A percentile compares a stretch with the other conserved stretches of the same genome.
Conservation (phyloP, 73 alveolate species). For the Breviolum minutum region DNA sequence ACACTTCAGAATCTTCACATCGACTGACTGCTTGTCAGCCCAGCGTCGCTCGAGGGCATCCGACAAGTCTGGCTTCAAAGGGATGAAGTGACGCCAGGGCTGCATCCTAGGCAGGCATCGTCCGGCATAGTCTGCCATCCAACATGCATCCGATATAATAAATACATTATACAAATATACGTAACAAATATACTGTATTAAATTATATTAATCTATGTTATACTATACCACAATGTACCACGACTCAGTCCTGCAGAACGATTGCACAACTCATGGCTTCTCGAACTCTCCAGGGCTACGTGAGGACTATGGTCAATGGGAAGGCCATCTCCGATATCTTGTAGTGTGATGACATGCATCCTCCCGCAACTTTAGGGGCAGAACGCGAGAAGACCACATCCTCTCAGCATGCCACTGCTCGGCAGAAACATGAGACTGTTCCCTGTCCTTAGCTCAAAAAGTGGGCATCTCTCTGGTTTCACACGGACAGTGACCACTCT, state of each 20-base stretch:
- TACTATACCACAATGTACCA: too few relatives aligned
- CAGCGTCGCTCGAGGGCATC: slow-evolving; percentile 58
- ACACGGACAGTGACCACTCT: not conserved
- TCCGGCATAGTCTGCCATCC: too few relatives aligned
- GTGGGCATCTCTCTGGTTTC: not conserved
- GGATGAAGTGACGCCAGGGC: slow-evolving; percentile 41
- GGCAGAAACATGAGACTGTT: slow-evolving; percentile 38
- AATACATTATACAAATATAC: too few relatives aligned
- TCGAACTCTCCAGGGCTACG: too few relatives aligned
- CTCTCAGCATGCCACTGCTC: slow-evolving; percentile 42
- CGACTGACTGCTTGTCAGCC: not conserved
- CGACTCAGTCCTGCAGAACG: too few relatives aligned
- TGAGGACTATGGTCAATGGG: not conserved
- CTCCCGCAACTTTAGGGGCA: not conserved
- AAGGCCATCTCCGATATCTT: not conserved
- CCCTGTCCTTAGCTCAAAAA: slow-evolving; percentile 7
- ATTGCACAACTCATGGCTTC: too few relatives aligned
- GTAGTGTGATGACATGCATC: not conserved
- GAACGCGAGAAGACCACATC: slow-evolving; percentile 40
- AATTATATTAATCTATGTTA: too few relatives aligned
- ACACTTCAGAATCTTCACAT: not conserved
- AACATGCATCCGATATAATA: too few relatives aligned
- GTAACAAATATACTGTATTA: too few relatives aligned
- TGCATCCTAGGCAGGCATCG: not conserved
- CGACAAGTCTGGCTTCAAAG: slow-evolving; percentile 49